These are phyloP conservation scores for Diaporthe citri DNA, from an alignment of 2,329 filamentous ascomycete species.

Conservation along the genomic window DNA sequence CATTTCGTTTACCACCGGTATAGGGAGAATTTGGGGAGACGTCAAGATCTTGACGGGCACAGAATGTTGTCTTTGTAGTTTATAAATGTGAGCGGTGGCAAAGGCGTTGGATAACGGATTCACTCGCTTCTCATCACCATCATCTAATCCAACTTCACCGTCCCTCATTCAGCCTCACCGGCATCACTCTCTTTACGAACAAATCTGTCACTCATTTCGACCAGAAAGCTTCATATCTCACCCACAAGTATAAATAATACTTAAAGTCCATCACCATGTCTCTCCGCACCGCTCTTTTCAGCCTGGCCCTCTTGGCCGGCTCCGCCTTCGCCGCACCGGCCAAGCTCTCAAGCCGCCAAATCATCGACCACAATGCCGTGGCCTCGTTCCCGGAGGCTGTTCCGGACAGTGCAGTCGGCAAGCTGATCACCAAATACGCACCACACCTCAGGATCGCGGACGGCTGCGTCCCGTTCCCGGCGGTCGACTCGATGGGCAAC, in stretches of 20 bases:
- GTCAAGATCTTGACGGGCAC: background rate
- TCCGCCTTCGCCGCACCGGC: background rate
- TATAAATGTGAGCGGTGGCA: background rate
- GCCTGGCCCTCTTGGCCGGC: slow-evolving; percentile 14
- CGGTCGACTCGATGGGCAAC: slow-evolving; percentile 63
- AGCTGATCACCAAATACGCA: slow-evolving; percentile 51
- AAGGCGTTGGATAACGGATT: background rate
- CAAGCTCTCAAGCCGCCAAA: slow-evolving; percentile 22
- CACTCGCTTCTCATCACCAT: background rate
- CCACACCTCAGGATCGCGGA: slow-evolving; percentile 60
- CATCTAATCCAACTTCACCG: background rate
- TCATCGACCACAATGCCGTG: slow-evolving; percentile 50
- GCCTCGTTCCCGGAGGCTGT: slow-evolving; percentile 50
- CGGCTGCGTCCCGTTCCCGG: slow-evolving; percentile 70
- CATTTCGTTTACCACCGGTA: background rate
- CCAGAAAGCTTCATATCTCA: background rate
- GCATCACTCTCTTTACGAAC: background rate
- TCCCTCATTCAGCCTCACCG: background rate
- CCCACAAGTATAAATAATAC: background rate
- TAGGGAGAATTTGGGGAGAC: background rate
- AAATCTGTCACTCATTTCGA: background rate
- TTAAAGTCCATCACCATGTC: background rate
- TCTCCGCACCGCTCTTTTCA: background rate
- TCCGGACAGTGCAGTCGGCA: slow-evolving; percentile 46
- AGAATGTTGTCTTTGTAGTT: background rate